Evolutionary conservation across 768 basidiomycete genomes (phyloP).

Genomic region (Hericium coralloides): DNA sequence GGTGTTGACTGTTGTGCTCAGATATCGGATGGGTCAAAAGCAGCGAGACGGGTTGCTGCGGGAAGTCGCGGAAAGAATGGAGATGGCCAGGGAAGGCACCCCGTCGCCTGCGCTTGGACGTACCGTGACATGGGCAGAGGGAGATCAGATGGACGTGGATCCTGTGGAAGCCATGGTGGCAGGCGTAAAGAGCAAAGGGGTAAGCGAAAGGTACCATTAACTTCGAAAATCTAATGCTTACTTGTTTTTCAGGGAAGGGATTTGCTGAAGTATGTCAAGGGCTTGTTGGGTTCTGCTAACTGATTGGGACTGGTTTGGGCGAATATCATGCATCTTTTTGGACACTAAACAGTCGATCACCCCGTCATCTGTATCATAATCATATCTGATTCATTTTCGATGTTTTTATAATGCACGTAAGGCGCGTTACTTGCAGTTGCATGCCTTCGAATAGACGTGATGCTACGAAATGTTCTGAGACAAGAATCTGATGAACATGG

Average conservation of each 20-base stretch:
- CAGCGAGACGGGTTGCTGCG: constrained; percentile 31
- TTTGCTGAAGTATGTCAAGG: constrained; percentile 13
- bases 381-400: neutral
- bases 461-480: too few species aligned
- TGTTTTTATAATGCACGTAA: neutral
- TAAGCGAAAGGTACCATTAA: too few species aligned
- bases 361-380: neutral
- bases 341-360: too few species aligned
- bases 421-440: too few species aligned
- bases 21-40: constrained; percentile 56
- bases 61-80: constrained; percentile 6
- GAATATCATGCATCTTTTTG: too few species aligned
- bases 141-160: constrained; percentile 26
- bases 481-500: too few species aligned
- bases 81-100: constrained; percentile 5
- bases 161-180: constrained; percentile 68
- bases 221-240: neutral
- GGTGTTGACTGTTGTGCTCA: constrained; percentile 56
- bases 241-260: constrained; percentile 33
- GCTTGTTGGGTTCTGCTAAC: constrained; percentile 5
- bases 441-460: too few species aligned
- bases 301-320: neutral
- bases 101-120: constrained; percentile 8
- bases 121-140: constrained; percentile 25
- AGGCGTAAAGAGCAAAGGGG: constrained; percentile 67